Base-by-base conservation (phyloP, 2,329 filamentous ascomycete genomes). In the Epichloe amarillans region DNA sequence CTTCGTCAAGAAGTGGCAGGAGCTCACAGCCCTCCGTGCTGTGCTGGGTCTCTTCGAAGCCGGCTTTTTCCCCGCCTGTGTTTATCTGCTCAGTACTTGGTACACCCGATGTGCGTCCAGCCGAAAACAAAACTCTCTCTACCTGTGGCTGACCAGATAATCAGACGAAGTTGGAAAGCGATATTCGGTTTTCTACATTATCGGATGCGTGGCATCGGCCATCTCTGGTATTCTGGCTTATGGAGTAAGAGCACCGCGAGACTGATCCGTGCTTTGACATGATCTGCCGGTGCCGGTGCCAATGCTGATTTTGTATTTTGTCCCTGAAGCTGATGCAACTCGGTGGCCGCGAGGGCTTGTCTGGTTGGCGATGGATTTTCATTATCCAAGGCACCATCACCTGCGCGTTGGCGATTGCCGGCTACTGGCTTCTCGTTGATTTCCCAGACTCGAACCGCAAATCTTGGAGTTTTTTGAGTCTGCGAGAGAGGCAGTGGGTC, bases 71-170 rank as follows among this genome's bases (percentile, higher is more conserved):
- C 83, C 83, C 0, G 77, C 78, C 48, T 83, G 77, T 47, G 81
- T 85, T 0, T 88, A 86, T 60, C 69, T 88, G 5, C 73, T 88
- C n/a, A 83, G 78, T 53, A 85, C 81, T 37, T 88, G 83, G 83
- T 86, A 85, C 60, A 82, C 80, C 0, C 68, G 80, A 64, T 83
- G 76, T 79, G 64, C 71, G 73, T 26, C 26, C 26, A 26, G 26
- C 26, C 26, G 7, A 26, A 26, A 8, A 3, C 26, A 26, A 26
- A 8, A 8, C 23, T 26, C 23, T 8, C 23, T 26, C 7, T 26
- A 7, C 23, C 23, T 8, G 15, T 38, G 30, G 37, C 45, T 47
- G 17, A 41, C 19, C 12, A 26, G 23, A 19, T 8, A 2, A 14
- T 4, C 36, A 72, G 83, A 79, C 57, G 83, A 88, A 64, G 73